A percentile compares a stretch with the other conserved stretches of the same genome.
Conservation (phyloP, 1,284 basidiomycete genomes). For the Volvariella surrecta region DNA sequence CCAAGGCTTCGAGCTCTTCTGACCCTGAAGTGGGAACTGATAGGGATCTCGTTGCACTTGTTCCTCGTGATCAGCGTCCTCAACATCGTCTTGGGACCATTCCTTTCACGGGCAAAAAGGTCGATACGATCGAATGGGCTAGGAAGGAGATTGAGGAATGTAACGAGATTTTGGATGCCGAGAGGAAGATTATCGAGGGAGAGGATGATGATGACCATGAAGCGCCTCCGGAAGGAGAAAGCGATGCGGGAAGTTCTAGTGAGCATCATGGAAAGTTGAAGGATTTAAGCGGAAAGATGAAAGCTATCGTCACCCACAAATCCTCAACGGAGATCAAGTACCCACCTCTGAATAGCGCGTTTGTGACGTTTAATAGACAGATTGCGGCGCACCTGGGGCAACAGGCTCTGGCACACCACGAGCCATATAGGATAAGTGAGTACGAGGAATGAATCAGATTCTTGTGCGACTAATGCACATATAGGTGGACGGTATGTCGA, state of each 20-base stretch:
- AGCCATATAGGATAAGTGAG: conserved; percentile 68
- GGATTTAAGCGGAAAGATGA: conserved; percentile 10
- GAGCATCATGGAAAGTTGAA: conserved; percentile 8
- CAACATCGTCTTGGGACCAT: conserved; percentile 62
- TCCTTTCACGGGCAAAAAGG: conserved; percentile 70
- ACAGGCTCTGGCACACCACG: conserved; percentile 66
- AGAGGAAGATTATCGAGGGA: conserved; percentile 26
- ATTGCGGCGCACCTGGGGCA: conserved; percentile 87
- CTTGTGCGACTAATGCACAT: conserved; percentile 6
- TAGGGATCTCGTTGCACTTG: conserved; percentile 18
- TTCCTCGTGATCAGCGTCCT: conserved; percentile 69
- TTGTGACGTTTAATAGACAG: conserved; percentile 91
- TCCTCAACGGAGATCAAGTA: conserved; percentile 32
- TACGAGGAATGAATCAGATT: not conserved
- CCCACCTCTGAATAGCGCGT: conserved; percentile 76
- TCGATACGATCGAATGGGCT: conserved; percentile 90
- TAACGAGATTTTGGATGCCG: conserved; percentile 41
- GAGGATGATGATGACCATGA: conserved; percentile 15
- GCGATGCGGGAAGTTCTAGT: conserved; percentile 8
- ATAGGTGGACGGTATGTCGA: conserved; percentile 54
- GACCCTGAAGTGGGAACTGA: conserved; percentile 11
- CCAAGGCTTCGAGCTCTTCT: not conserved
- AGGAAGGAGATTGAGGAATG: conserved; percentile 59
- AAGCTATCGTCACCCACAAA: conserved; percentile 14
- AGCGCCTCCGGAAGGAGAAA: conserved; percentile 12